These are phyloP conservation scores for Paxillus ammoniavirescens DNA, from an alignment of 768 basidiomycete genomes.

Conservation along the genomic window DNA sequence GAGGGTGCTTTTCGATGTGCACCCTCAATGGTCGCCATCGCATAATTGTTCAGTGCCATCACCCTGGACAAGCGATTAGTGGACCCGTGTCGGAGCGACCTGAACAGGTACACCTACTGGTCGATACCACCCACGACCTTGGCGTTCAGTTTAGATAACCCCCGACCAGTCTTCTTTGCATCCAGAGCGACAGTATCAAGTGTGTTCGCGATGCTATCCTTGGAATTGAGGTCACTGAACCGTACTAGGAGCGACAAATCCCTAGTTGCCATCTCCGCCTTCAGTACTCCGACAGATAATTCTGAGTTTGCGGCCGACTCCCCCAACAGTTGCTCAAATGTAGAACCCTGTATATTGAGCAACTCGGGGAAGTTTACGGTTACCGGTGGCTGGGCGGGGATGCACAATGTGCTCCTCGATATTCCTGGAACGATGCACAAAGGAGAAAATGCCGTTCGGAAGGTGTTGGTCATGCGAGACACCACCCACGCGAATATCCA, in stretches of 20 bases:
- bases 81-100: not conserved
- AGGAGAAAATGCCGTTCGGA: constrained; percentile 53
- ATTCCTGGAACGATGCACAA: constrained; percentile 63
- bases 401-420: constrained; percentile 47
- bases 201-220: constrained; percentile 51
- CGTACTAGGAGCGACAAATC: constrained; percentile 66
- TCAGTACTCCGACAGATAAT: constrained; percentile 67
- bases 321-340: constrained; percentile 62
- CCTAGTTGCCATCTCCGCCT: constrained; percentile 72
- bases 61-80: constrained; percentile 42
- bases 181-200: constrained; percentile 56
- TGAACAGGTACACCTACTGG: constrained; percentile 43
- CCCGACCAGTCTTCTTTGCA: constrained; percentile 58
- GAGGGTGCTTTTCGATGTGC: constrained; percentile 29
- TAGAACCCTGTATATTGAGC: constrained; percentile 55
- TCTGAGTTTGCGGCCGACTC: constrained; percentile 57
- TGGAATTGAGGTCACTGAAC: constrained; percentile 59
- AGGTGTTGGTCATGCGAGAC: constrained; percentile 35
- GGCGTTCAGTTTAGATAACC: constrained; percentile 60
- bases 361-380: constrained; percentile 61
- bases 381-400: constrained; percentile 20
- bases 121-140: constrained; percentile 76
- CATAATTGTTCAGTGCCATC: constrained; percentile 73
- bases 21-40: constrained; percentile 52
- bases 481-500: constrained; percentile 49